Evolutionary conservation across 1,284 basidiomycete species (phyloP).

Genomic region (Papiliotrema fonsecae): DNA sequence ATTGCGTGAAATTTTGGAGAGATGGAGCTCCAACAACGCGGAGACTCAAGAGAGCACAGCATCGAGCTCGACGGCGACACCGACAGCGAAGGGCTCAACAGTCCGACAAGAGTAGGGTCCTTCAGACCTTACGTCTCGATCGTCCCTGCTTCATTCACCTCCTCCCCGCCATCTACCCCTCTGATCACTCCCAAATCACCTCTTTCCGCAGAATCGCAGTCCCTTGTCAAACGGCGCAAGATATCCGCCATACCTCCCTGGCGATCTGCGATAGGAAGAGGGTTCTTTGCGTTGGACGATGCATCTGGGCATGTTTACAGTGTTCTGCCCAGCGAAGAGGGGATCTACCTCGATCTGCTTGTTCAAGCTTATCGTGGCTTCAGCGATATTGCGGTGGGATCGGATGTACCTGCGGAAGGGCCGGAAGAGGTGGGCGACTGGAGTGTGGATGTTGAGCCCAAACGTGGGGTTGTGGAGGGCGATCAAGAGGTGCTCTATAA

Average conservation of each 20-base stretch:
- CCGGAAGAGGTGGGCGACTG: background rate
- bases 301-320: background rate
- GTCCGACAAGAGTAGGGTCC: background rate
- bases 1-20: constrained; percentile 30
- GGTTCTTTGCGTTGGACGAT: constrained; percentile 10
- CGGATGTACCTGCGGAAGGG: constrained; percentile 6
- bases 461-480: constrained; percentile 3
- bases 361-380: constrained; percentile 12
- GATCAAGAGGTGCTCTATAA: constrained; percentile 12
- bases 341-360: constrained; percentile 8
- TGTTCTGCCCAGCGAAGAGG: constrained; percentile 4
- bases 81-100: background rate
- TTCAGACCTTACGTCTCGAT: background rate
- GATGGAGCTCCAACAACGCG: constrained; percentile 20
- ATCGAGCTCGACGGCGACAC: background rate
- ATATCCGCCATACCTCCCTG: constrained; percentile 11
- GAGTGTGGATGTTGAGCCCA: constrained; percentile 8
- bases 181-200: background rate
- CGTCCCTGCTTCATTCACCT: background rate
- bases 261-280: constrained; percentile 14
- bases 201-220: background rate
- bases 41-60: background rate
- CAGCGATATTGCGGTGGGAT: constrained; percentile 10
- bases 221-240: background rate
- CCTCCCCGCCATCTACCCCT: background rate